Evolutionary conservation across 805 yeast species (phyloP).

Genomic region (Saccharomycopsis javanensis): DNA sequence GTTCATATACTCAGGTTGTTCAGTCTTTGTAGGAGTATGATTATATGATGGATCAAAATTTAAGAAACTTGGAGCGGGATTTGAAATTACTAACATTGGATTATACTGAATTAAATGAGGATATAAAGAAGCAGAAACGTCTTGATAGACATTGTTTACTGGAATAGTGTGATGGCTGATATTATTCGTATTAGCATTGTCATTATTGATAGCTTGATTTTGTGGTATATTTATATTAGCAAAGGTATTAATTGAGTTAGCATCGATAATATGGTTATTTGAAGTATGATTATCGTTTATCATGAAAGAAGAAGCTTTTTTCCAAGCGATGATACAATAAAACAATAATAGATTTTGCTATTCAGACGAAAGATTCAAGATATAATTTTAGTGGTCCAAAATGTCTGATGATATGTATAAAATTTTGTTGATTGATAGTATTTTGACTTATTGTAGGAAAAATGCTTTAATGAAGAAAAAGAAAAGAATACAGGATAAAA

Average conservation of each 20-base stretch:
- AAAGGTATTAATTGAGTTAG: background rate
- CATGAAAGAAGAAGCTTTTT: background rate
- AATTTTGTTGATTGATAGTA: too few relatives aligned
- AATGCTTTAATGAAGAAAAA: background rate
- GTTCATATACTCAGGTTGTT: background rate
- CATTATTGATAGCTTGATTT: background rate
- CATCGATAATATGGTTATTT: background rate
- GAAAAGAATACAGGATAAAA: too few relatives aligned
- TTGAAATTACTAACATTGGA: background rate
- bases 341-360: background rate
- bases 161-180: background rate
- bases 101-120: background rate
- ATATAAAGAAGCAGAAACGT: background rate
- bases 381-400: too few relatives aligned
- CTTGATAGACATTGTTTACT: background rate
- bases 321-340: too few relatives aligned
- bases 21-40: background rate
- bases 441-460: background rate
- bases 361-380: background rate
- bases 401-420: too few relatives aligned
- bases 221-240: background rate
- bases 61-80: background rate
- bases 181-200: background rate
- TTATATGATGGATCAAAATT: background rate
- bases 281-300: background rate